These are phyloP conservation scores for Eragrostis tef DNA, from an alignment of 202 grass and related monocot species.

Conservation along the genomic window DNA sequence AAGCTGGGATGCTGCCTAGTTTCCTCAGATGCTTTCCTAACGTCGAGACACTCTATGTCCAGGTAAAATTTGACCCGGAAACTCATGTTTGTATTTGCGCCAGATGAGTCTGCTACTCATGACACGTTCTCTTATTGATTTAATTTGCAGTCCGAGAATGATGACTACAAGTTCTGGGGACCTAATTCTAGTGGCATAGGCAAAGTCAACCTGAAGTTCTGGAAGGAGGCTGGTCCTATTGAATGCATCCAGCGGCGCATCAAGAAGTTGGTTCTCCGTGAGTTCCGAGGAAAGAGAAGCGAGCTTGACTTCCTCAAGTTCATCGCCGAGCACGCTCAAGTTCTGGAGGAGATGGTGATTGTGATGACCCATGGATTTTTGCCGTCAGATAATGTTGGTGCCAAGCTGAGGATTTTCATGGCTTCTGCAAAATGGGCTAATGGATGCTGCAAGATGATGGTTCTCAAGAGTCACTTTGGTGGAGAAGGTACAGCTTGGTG, in stretches of 20 bases:
- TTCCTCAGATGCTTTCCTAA: constrained; percentile 59
- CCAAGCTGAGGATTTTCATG: constrained; percentile 19
- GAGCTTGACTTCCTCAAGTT: constrained; percentile 48
- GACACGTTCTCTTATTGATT: neutral
- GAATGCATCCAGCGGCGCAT: constrained; percentile 26
- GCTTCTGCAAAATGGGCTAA: constrained; percentile 31
- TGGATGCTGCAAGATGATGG: constrained; percentile 26
- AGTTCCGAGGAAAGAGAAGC: constrained; percentile 12
- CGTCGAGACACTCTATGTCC: constrained; percentile 44
- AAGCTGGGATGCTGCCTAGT: constrained; percentile 25
- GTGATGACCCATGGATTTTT: constrained; percentile 9
- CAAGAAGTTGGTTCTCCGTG: constrained; percentile 40
- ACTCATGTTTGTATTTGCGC: neutral
- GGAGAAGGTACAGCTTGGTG: neutral
- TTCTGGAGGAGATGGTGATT: constrained; percentile 46
- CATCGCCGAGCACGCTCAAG: constrained; percentile 14
- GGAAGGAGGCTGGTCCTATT: neutral
- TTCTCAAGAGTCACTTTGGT: constrained; percentile 1
- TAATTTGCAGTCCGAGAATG: constrained; percentile 26
- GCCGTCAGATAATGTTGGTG: neutral
- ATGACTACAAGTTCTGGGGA: neutral
- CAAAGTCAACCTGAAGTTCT: neutral
- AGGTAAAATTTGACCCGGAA: constrained; percentile 20
- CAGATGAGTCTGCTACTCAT: neutral
- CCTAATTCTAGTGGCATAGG: neutral